phyloP scores from a whole-genome alignment of 2,329 filamentous ascomycete genomes.

The Trichoderma guizhouense region DNA sequence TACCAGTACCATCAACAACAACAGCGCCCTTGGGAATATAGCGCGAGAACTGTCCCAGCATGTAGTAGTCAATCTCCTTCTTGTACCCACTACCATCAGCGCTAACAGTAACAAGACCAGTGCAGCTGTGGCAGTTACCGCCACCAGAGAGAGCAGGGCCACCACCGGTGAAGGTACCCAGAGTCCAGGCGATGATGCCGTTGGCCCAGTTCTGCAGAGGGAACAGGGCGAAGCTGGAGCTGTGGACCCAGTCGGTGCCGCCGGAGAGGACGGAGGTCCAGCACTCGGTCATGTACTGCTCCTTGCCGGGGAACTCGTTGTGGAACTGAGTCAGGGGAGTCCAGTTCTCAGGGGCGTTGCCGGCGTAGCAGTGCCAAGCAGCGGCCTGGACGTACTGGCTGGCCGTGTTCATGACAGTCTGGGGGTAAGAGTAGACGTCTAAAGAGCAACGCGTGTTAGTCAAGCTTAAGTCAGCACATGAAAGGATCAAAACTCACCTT shows the following conservation, averaged over 20 bases:
- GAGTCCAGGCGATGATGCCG: conserved; percentile 43
- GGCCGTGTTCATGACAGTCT: conserved; percentile 37
- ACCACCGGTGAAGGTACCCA: conserved; percentile 42
- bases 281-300: conserved; percentile 50
- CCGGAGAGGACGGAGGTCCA: conserved; percentile 38
- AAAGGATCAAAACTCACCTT: conserved; percentile 20
- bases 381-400: conserved; percentile 31
- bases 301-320: conserved; percentile 35
- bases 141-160: conserved; percentile 41
- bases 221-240: conserved; percentile 42
- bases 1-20: conserved; percentile 42
- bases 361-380: conserved; percentile 43
- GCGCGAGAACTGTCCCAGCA: conserved; percentile 50
- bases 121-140: conserved; percentile 40
- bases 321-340: conserved; percentile 39
- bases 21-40: conserved; percentile 46
- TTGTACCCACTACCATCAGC: conserved; percentile 38
- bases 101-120: conserved; percentile 56
- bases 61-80: conserved; percentile 50
- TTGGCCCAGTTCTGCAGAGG: conserved; percentile 49
- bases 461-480: neutral
- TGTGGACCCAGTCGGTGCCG: conserved; percentile 41
- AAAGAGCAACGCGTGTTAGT: neutral
- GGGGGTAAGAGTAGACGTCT: conserved; percentile 30
- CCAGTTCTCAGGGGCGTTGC: conserved; percentile 33